Base-by-base conservation (phyloP, 768 basidiomycete genomes). In the Stropharia rugosoannulata region DNA sequence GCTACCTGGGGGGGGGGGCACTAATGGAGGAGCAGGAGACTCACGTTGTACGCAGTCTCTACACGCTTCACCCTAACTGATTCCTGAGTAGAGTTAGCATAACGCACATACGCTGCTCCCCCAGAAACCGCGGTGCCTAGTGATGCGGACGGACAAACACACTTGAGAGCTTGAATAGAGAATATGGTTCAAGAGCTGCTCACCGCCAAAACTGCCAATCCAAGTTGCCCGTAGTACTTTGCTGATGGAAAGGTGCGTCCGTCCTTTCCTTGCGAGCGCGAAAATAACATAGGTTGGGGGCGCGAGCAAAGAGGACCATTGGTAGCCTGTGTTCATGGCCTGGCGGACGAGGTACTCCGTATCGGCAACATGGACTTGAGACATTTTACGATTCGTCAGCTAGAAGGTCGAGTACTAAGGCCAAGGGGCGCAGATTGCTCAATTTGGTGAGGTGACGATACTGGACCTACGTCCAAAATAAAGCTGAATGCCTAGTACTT, bases 161-260 rank as follows among this genome's bases (percentile, higher is more conserved):
- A n/a, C 51, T 60, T 11, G 60, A 40, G 35, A 16, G 38, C 36
- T 44, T 15, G 12, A 53, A n/a, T 25, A 5, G 29, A 32, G 9
- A 32, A 12, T 45, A 25, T 7, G 12, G 19, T 10, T 29, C 5
- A 15, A 16, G 22, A 18, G 53, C 48, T 55, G 55, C 73, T 38
- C 64, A 84, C 90, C 90, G 48, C 70, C 72, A 15, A 79, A 67
- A 29, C 90, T 87, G 15, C 86, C 85, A 4, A 85, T 63, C 90
- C 89, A 91, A 13, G 87, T 87, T 32, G 88, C 84, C 11, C 88
- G 83, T 36, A 92, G 75, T 13, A 85, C 62, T 25, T 80, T 80
- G 62, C 89, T 91, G 39, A 85, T 62, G 6, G 78, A 80, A 53
- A 90, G 71, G 27, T 81, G 75, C 12, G 73, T 68, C 32, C 80